phyloP scores from a whole-genome alignment of 208 protist species.

The Phytomonas sp. region DNA sequence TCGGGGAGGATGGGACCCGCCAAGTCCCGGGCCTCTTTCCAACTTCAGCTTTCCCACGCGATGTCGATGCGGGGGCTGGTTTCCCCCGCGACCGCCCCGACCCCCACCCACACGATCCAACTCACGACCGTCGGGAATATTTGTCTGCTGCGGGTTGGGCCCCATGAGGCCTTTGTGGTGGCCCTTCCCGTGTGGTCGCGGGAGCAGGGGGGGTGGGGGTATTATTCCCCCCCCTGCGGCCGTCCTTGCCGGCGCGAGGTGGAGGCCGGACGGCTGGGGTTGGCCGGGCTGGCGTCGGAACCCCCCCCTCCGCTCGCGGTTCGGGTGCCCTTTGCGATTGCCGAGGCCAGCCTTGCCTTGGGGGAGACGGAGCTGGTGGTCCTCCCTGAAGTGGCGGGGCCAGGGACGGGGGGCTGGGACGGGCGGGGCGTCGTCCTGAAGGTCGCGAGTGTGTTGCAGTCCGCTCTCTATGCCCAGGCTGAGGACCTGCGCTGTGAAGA shows the following conservation, averaged over 20 bases:
- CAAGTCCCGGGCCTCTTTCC: conserved; percentile 13
- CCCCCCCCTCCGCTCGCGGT: conserved; percentile 47
- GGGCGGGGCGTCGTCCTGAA: conserved; percentile 16
- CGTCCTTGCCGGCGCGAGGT: not conserved
- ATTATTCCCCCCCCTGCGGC: conserved; percentile 19
- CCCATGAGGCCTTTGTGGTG: conserved; percentile 27
- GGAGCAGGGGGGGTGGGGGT: conserved; percentile 37
- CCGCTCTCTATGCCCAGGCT: conserved; percentile 31
- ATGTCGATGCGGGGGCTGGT: conserved; percentile 14
- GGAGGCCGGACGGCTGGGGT: conserved; percentile 18
- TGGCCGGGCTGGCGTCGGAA: conserved; percentile 18
- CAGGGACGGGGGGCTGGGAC: conserved; percentile 3
- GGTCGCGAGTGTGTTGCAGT: conserved; percentile 27
- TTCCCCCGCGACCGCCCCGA: conserved; percentile 18
- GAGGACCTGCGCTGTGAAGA: conserved; percentile 11
- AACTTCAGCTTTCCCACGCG: conserved; percentile 18
- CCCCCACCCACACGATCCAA: conserved; percentile 28
- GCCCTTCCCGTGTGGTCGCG: conserved; percentile 56
- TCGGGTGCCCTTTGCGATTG: conserved; percentile 54
- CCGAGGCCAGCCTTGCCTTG: conserved; percentile 42
- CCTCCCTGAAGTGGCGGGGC: conserved; percentile 23
- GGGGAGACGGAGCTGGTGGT: conserved; percentile 49
- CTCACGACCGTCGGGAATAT: conserved; percentile 38
- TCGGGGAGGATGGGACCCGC: not conserved
- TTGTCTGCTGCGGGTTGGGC: conserved; percentile 43